Conservation (phyloP, 2,329 filamentous ascomycete genomes). For the Calonectria montana region DNA sequence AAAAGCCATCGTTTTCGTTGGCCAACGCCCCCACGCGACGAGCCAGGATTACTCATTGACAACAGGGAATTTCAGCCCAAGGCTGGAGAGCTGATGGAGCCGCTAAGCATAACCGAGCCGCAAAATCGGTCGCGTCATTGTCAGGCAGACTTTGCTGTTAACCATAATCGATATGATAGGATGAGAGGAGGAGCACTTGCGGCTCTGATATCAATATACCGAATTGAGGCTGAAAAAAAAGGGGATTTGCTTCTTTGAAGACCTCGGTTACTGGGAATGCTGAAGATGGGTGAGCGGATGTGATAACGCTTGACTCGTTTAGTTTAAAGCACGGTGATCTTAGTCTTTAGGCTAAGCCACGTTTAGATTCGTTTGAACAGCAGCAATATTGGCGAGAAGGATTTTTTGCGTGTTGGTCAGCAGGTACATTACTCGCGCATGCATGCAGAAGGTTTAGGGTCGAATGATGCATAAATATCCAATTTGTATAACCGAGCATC, state of each 20-base stretch:
- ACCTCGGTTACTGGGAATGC: background rate
- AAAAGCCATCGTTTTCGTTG: background rate
- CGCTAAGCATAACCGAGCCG: background rate
- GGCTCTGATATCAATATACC: background rate
- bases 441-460: background rate
- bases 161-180: background rate
- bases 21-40: background rate
- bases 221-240: background rate
- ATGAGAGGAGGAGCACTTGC: background rate
- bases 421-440: slow-evolving; percentile 8
- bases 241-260: background rate
- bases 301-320: slow-evolving; percentile 9
- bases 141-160: background rate
- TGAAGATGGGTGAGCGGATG: slow-evolving; percentile 2
- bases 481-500: background rate
- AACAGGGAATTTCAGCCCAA: background rate
- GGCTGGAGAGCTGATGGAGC: background rate
- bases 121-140: background rate
- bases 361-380: background rate
- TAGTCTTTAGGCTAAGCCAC: background rate
- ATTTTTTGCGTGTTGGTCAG: background rate
- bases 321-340: slow-evolving; percentile 6
- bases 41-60: background rate
- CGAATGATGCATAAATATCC: background rate
- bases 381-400: background rate